Evolutionary conservation across 176 grass and related monocot species (phyloP).

Genomic region (Triticum turgidum): DNA sequence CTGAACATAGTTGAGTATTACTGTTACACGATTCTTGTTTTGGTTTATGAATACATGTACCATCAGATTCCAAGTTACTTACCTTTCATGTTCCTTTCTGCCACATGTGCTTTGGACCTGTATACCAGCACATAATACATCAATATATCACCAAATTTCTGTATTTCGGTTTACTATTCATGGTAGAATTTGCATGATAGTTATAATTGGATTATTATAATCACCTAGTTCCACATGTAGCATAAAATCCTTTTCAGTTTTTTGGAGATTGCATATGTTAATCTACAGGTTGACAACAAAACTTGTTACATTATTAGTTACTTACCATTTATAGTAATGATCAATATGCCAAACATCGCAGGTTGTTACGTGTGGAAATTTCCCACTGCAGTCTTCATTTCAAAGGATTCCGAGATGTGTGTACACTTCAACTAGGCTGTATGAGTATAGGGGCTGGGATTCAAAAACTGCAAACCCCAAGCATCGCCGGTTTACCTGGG

Average conservation of each 20-base stretch:
- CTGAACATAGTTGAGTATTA: constrained; percentile 10
- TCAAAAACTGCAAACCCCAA: constrained; percentile 73
- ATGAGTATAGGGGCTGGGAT: constrained; percentile 93
- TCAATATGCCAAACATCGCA: constrained; percentile 28
- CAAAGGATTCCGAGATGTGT: constrained; percentile 95
- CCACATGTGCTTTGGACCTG: not conserved
- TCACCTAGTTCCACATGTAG: not conserved
- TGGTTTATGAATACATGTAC: not conserved
- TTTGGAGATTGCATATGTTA: not conserved
- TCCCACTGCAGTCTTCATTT: constrained; percentile 90
- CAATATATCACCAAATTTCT: constrained; percentile 14
- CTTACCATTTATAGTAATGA: not conserved
- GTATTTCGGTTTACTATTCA: constrained; percentile 1
- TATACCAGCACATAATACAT: not conserved
- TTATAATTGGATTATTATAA: constrained; percentile 14
- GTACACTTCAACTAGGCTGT: constrained; percentile 88
- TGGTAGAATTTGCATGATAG: not conserved
- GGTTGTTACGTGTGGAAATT: constrained; percentile 97
- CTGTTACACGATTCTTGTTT: not conserved
- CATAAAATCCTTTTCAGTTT: not conserved
- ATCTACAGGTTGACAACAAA: not conserved
- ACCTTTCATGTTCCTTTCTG: not conserved
- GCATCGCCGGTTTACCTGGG: constrained; percentile 88
- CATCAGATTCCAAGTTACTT: not conserved
- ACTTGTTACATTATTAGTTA: not conserved